Evolutionary conservation across 2,329 filamentous ascomycete genomes (phyloP).

Genomic region (Aspergillus melleus): DNA sequence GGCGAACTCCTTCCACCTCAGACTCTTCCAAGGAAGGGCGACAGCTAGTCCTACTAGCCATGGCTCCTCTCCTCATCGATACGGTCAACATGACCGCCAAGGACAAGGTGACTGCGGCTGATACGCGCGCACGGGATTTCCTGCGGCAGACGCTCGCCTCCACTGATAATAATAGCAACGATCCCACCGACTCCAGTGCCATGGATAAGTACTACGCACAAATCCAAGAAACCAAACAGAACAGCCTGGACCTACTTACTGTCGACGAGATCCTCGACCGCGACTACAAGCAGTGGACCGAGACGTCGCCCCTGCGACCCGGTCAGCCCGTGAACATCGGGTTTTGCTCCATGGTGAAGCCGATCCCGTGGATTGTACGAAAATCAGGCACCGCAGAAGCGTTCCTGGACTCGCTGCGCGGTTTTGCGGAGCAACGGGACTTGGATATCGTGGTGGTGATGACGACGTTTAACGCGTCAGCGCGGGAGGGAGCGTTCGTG

Average conservation of each 20-base stretch:
- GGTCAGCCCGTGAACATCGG: constrained; percentile 49
- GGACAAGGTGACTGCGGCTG: constrained; percentile 48
- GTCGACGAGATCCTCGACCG: constrained; percentile 59
- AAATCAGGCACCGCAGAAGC: constrained; percentile 43
- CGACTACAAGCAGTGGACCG: constrained; percentile 65
- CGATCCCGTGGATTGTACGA: constrained; percentile 52
- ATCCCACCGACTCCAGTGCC: constrained; percentile 1
- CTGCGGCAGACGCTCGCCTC: constrained; percentile 52
- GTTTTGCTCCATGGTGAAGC: constrained; percentile 60
- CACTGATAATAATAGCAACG: background rate
- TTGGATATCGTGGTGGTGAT: constrained; percentile 60
- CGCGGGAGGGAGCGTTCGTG: constrained; percentile 43
- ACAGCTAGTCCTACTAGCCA: constrained; percentile 39
- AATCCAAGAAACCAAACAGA: constrained; percentile 55
- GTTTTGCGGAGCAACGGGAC: constrained; percentile 47
- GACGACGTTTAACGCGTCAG: constrained; percentile 54
- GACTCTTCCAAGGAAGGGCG: constrained; percentile 39
- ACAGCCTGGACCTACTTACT: constrained; percentile 53
- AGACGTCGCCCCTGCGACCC: constrained; percentile 31
- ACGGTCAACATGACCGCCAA: constrained; percentile 46
- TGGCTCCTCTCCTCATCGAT: constrained; percentile 47
- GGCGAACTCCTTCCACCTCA: constrained; percentile 32
- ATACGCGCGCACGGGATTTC: constrained; percentile 51
- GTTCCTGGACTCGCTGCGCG: constrained; percentile 44
- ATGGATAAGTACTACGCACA: constrained; percentile 49